Evolutionary conservation across 306 rosid species (phyloP).

Genomic region (Urtica urens): DNA sequence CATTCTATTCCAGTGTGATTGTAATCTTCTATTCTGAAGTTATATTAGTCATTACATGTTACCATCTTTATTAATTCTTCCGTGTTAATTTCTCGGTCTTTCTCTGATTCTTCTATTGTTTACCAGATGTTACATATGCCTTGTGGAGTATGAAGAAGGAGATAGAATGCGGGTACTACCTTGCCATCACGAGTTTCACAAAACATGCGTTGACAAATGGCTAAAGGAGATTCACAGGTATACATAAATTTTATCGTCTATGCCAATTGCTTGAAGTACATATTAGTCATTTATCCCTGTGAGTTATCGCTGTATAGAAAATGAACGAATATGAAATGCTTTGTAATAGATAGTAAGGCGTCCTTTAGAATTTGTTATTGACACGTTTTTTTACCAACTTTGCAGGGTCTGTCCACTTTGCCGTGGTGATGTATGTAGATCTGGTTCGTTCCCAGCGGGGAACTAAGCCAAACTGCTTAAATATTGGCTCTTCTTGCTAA

Average conservation of each 20-base stretch:
- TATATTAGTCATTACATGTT: no score
- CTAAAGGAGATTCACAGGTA: slow-evolving; percentile 98
- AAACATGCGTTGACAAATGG: slow-evolving; percentile 93
- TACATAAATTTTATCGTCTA: not conserved
- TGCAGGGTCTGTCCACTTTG: slow-evolving; percentile 99
- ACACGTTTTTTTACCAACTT: no score
- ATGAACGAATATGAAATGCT: no score
- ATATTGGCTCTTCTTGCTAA: slow-evolving; percentile 9
- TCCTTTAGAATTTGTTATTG: no score
- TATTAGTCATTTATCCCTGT: not conserved
- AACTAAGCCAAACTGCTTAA: slow-evolving; percentile 32
- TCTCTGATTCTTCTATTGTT: slow-evolving; percentile 11
- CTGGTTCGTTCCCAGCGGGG: slow-evolving; percentile 35
- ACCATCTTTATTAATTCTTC: not conserved
- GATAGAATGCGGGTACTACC: slow-evolving; percentile 82
- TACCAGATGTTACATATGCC: slow-evolving; percentile 93
- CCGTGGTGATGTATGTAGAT: slow-evolving; percentile 74
- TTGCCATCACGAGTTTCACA: slow-evolving; percentile 88
- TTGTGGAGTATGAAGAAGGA: slow-evolving; percentile 96
- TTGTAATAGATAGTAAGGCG: no score
- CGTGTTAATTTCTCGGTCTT: not conserved
- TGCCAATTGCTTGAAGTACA: not conserved
- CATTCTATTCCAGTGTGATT: no score
- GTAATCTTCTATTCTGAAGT: no score
- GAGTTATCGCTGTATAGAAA: not conserved